Evolutionary conservation across 2,329 filamentous ascomycete species (phyloP).

Genomic region (Fusarium incarnatum): DNA sequence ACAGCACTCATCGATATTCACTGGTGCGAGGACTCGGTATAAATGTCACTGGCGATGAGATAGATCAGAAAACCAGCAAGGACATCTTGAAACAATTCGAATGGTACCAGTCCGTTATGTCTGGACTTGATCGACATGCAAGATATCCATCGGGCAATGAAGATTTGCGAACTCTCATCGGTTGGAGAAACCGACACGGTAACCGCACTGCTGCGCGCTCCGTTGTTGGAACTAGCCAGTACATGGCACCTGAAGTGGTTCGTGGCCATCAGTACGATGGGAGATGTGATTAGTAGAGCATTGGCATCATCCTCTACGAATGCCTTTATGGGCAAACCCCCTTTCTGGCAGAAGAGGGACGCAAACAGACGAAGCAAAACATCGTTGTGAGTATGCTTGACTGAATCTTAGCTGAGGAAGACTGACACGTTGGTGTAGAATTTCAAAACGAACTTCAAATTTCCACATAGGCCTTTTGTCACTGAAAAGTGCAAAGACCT

Average conservation of each 20-base stretch:
- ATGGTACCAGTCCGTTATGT: constrained; percentile 49
- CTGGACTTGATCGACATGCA: constrained; percentile 50
- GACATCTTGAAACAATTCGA: constrained; percentile 52
- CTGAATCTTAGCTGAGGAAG: not conserved
- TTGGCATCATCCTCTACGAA: constrained; percentile 94
- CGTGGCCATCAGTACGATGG: constrained; percentile 86
- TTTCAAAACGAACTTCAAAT: constrained; percentile 75
- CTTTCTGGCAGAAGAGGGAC: constrained; percentile 81
- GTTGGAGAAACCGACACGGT: constrained; percentile 76
- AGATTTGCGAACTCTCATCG: constrained; percentile 62
- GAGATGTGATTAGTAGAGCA: constrained; percentile 96
- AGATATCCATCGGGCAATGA: constrained; percentile 47
- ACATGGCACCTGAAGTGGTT: constrained; percentile 97
- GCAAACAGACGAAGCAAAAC: constrained; percentile 85
- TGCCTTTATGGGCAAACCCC: constrained; percentile 93
- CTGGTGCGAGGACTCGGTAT: constrained; percentile 83
- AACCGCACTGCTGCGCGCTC: constrained; percentile 82
- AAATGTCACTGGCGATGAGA: constrained; percentile 76
- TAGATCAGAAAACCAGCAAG: constrained; percentile 70
- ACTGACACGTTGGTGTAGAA: constrained; percentile 60
- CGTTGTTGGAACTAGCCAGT: constrained; percentile 94
- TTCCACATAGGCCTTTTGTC: constrained; percentile 74
- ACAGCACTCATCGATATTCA: constrained; percentile 82
- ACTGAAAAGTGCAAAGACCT: constrained; percentile 81
- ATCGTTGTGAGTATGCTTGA: constrained; percentile 71